phyloP scores from a whole-genome alignment of 1,284 basidiomycete genomes.

The Heterobasidion occidentale region DNA sequence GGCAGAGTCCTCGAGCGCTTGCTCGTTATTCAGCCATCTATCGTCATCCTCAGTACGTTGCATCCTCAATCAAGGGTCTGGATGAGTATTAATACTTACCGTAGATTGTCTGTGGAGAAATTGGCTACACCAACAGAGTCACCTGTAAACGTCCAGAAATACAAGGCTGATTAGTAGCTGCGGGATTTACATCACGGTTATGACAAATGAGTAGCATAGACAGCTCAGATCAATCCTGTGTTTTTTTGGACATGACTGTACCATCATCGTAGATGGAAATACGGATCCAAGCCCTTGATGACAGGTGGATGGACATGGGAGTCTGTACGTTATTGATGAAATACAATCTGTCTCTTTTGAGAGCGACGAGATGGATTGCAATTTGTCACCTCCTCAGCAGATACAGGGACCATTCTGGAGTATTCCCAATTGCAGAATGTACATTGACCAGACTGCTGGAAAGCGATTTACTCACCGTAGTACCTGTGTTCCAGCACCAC shows the following conservation, averaged over 20 bases:
- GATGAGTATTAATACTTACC: conserved; percentile 25
- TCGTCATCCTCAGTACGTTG: conserved; percentile 3
- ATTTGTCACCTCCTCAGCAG: too few relatives aligned
- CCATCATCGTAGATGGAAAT: too few relatives aligned
- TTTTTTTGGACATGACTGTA: too few relatives aligned
- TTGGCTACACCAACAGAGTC: conserved; percentile 73
- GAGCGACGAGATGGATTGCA: too few relatives aligned
- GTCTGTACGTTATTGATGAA: too few relatives aligned
- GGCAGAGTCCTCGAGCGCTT: conserved; percentile 88
- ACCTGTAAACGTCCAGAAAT: conserved; percentile 35
- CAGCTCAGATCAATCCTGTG: neutral
- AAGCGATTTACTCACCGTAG: conserved; percentile 45
- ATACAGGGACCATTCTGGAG: too few relatives aligned
- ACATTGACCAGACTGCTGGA: neutral
- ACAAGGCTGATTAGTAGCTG: conserved; percentile 3
- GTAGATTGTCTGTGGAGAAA: conserved; percentile 74
- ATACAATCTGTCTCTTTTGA: too few relatives aligned
- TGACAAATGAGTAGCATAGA: neutral
- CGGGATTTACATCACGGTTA: conserved; percentile 6
- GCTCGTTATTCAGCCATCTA: conserved; percentile 84
- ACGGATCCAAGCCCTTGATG: too few relatives aligned
- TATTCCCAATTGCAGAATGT: too few relatives aligned
- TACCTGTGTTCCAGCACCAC: conserved; percentile 89
- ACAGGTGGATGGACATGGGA: too few relatives aligned
- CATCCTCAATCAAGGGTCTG: conserved; percentile 4